Percentiles rank a stretch among this genome's conserved stretches.
Conservation (phyloP, 768 basidiomycete species). For the Cubamyces sp. region DNA sequence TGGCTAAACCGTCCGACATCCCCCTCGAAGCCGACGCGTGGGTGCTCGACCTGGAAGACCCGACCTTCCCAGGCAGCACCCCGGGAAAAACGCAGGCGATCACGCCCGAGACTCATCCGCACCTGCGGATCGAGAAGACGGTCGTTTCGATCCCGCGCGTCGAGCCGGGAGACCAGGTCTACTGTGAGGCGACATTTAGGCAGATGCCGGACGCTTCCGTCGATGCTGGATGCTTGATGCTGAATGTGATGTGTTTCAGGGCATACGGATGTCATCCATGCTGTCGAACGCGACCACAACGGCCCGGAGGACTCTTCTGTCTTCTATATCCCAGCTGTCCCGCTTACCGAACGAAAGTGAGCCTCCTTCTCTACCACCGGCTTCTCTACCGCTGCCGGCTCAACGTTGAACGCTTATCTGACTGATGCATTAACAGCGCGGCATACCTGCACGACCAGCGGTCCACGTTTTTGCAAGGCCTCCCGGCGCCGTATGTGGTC, state of each 20-base stretch:
- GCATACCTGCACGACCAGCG: constrained; percentile 66
- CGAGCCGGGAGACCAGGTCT: constrained; percentile 75
- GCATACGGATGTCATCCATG: constrained; percentile 48
- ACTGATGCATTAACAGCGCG: constrained; percentile 37
- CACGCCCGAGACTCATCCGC: constrained; percentile 62
- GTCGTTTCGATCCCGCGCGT: constrained; percentile 74
- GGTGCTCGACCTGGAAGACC: constrained; percentile 32
- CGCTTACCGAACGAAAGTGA: constrained; percentile 56
- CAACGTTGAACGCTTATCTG: background rate
- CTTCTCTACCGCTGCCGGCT: too few relatives aligned
- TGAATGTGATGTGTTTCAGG: constrained; percentile 16
- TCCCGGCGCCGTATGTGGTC: constrained; percentile 56
- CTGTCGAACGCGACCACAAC: constrained; percentile 54
- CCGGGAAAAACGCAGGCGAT: constrained; percentile 45
- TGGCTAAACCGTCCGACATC: constrained; percentile 13
- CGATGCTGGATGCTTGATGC: background rate
- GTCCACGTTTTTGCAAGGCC: constrained; percentile 58
- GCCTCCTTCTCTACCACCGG: background rate
- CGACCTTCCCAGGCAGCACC: constrained; percentile 34
- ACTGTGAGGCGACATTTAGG: constrained; percentile 43
- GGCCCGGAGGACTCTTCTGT: constrained; percentile 64
- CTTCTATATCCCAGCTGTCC: constrained; percentile 78
- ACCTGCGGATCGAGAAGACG: constrained; percentile 59
- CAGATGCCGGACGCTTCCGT: background rate
- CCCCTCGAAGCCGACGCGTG: constrained; percentile 32